phyloP scores from a whole-genome alignment of 176 grass and related monocot species.

The Rhipidocladum racemiflorum region DNA sequence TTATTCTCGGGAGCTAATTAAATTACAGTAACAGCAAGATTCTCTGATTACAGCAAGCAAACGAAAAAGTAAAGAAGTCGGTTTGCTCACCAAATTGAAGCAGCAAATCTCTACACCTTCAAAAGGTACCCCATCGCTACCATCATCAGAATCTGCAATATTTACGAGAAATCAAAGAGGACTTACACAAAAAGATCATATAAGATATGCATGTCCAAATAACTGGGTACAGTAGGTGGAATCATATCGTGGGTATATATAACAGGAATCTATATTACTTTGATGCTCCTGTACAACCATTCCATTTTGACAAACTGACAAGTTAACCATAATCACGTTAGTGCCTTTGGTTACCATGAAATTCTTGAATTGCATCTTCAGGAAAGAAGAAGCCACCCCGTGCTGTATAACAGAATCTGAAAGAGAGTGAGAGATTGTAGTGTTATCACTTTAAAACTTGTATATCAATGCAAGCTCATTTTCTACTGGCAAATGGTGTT shows the following conservation, averaged over 20 bases:
- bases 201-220: neutral
- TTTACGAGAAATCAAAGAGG: conserved; percentile 23
- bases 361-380: conserved; percentile 92
- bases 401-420: conserved; percentile 88
- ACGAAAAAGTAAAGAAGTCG: conserved; percentile 5
- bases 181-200: neutral
- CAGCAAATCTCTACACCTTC: conserved; percentile 91
- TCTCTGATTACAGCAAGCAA: neutral
- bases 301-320: neutral
- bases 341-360: conserved; percentile 39
- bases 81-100: conserved; percentile 71
- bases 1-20: neutral
- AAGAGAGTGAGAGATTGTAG: neutral
- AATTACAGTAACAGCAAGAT: neutral
- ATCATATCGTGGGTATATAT: neutral
- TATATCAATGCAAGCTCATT: too few species aligned
- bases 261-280: neutral
- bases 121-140: conserved; percentile 50
- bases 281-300: neutral
- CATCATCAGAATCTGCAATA: conserved; percentile 64
- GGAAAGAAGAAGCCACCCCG: conserved; percentile 87
- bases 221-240: neutral
- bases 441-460: too few species aligned
- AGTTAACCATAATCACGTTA: neutral
- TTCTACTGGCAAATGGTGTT: too few species aligned